Evolutionary conservation across 169 alveolate genomes (phyloP), one percentile per base, ranked within the genome.

Genomic region (Cryptosporidium ryanae): DNA sequence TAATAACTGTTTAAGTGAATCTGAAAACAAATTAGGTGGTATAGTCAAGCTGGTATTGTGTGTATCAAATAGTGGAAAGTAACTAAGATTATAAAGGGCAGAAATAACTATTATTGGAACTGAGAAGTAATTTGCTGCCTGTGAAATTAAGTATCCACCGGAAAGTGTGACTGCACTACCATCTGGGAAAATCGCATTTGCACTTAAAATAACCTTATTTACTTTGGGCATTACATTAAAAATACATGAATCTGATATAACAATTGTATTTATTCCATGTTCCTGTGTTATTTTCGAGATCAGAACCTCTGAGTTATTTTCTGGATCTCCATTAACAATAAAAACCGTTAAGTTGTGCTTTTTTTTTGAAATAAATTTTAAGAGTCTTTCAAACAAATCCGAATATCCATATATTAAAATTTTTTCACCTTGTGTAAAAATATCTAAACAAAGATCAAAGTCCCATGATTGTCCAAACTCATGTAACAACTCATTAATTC

Each of bases 91-190:
- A 55, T 76, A 59, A 23, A 76, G 71, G 15, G 87, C 87, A 59
- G 87, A 21, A 43, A 76, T 65, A 7, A 76, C 63, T 13, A 76
- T 23, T 29, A 61, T 55, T 38, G 87, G 87, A 34, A 76, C 87
- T 38, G 71, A 76, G 48, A 76, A 76, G 25, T 44, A 59, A 23
- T 31, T 38, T 21, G 87, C 87, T 38, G 76, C 25, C 32, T 55
- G 87, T 10, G 87, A 55, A 23, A 76, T 76, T 46, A 76, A 59
- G 43, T 76, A 76, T 2, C 87, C 87, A 59, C 87, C 87, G 12
- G 87, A 76, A 44, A 76, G 87, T 13, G 87, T 76, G 1, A 76
- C 87, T 32, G 87, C 87, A 17, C 87, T 61, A 8, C 87, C 87
- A 76, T 76, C 87, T 13, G 87, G 87, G 44, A 76, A 76, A 10